Evolutionary conservation across 306 rosid genomes (phyloP), one percentile per base, ranked within the genome.

Genomic region (Cajanus cajan): DNA sequence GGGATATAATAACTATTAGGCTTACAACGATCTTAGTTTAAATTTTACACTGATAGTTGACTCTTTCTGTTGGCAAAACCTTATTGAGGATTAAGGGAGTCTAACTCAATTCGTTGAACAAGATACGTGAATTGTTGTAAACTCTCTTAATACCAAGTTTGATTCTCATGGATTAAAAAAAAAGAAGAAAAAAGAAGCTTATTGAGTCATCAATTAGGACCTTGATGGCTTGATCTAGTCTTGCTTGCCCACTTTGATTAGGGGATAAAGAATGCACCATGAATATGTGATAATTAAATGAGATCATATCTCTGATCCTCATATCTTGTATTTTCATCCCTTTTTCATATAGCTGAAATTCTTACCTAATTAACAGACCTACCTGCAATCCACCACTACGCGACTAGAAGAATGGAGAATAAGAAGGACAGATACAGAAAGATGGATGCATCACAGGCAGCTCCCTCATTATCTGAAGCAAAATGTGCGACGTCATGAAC

Each of bases 381-480:
- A 82, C 76, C 68, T 87, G 75, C 89, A 87, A 80, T 87, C 91
- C 9, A 82, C 88, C 13, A 85, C 91, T 0, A 51, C 71, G 70
- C 24, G 87, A 48, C 80, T 87, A 28, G 91, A 87, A 74, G 91
- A 87, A 66, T 87, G 89, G 89, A 82, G 91, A 76, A 73, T 85
- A 47, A 87, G 82, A 54, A 87, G 89, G 37, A 85, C 80, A 16
- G 91, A 87, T 22, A 85, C 87, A 0, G 91, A 87, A 76, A 73
- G 79, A 80, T 87, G 91, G 91, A 85, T 87, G 91, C 85, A 40
- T 33, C 91, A 87, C 80, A 85, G 91, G 76, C 91, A 87, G 76
- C 84, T 87, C 44, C 91, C 91, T 6, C 45, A 0, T 54, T 64
- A 73, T 16, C 81, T 87, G 62, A 87, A 73, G 84, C 84, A 85